phyloP scores from a whole-genome alignment of 352 stramenopile genomes.

The Pythium scleroteichum region DNA sequence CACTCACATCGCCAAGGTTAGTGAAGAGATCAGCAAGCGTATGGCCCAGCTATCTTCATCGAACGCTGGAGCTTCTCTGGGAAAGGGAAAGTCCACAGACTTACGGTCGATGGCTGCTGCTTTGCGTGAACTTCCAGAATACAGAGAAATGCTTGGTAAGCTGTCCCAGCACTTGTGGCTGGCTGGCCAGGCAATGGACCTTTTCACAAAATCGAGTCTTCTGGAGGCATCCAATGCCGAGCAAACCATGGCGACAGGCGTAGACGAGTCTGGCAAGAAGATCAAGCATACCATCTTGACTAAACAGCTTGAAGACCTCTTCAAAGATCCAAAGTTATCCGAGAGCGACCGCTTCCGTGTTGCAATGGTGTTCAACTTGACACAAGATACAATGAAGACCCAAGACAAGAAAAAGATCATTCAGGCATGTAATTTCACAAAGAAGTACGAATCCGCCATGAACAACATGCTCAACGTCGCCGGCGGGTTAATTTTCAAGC shows the following conservation, averaged over 20 bases:
- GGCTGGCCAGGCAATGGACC: constrained; percentile 93
- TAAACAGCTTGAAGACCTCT: constrained; percentile 88
- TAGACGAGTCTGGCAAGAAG: constrained; percentile 92
- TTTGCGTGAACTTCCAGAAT: constrained; percentile 93
- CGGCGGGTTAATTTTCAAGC: constrained; percentile 55
- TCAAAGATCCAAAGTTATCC: constrained; percentile 79
- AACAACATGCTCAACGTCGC: constrained; percentile 69
- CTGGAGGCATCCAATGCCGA: constrained; percentile 93
- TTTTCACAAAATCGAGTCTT: constrained; percentile 87
- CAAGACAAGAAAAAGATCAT: constrained; percentile 87
- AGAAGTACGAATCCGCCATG: constrained; percentile 60
- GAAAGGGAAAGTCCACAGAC: constrained; percentile 82
- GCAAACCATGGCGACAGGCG: constrained; percentile 93
- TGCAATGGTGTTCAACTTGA: constrained; percentile 92
- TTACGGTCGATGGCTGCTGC: constrained; percentile 92
- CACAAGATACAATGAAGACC: constrained; percentile 89
- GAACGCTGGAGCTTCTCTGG: constrained; percentile 77
- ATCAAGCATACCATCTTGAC: constrained; percentile 84
- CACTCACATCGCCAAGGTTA: constrained; percentile 94
- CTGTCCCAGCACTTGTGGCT: constrained; percentile 95
- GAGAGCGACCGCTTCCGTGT: constrained; percentile 90
- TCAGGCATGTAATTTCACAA: constrained; percentile 75
- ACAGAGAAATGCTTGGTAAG: constrained; percentile 94
- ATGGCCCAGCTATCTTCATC: constrained; percentile 78
- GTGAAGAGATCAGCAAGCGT: constrained; percentile 73